Evolutionary conservation across 1,284 basidiomycete species (phyloP).

Genomic region (Ganoderma lucidum): DNA sequence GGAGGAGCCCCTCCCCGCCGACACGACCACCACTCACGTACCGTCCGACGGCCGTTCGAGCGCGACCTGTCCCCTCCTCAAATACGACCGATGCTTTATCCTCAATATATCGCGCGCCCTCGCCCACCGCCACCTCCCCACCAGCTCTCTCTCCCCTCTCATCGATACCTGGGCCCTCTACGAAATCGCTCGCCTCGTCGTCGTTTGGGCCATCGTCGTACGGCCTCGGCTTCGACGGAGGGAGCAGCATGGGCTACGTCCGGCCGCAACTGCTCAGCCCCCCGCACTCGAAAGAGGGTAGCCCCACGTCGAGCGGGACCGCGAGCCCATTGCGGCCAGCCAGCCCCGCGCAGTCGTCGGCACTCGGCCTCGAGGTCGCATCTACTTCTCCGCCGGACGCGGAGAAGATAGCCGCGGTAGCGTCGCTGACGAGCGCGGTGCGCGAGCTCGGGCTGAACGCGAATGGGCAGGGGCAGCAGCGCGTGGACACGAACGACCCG

Average conservation of each 20-base stretch:
- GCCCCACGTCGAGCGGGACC: conserved; percentile 28
- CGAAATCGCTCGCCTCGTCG: conserved; percentile 23
- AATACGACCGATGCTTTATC: conserved; percentile 16
- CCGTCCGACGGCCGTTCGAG: conserved; percentile 16
- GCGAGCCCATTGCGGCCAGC: conserved; percentile 26
- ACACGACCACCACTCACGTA: conserved; percentile 16
- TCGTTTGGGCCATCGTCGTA: conserved; percentile 23
- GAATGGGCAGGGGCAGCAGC: conserved; percentile 19
- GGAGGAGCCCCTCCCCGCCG: conserved; percentile 11
- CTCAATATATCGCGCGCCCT: conserved; percentile 19
- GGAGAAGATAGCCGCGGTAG: conserved; percentile 22
- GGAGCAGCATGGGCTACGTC: conserved; percentile 13
- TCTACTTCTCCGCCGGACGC: neutral
- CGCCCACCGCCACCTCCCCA: conserved; percentile 22
- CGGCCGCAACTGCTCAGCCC: conserved; percentile 34
- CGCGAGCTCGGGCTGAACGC: conserved; percentile 28
- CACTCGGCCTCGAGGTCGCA: conserved; percentile 20
- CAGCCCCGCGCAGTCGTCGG: conserved; percentile 20
- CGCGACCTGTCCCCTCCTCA: conserved; percentile 14
- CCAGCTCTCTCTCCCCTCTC: conserved; percentile 22
- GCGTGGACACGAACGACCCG: conserved; percentile 41
- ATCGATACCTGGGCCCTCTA: conserved; percentile 28
- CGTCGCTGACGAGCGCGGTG: conserved; percentile 29
- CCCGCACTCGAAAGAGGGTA: conserved; percentile 32
- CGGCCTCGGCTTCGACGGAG: conserved; percentile 23